Evolutionary conservation across 768 basidiomycete genomes (phyloP), one percentile per base, ranked within the genome.

Genomic region (Suillus cothurnatus): DNA sequence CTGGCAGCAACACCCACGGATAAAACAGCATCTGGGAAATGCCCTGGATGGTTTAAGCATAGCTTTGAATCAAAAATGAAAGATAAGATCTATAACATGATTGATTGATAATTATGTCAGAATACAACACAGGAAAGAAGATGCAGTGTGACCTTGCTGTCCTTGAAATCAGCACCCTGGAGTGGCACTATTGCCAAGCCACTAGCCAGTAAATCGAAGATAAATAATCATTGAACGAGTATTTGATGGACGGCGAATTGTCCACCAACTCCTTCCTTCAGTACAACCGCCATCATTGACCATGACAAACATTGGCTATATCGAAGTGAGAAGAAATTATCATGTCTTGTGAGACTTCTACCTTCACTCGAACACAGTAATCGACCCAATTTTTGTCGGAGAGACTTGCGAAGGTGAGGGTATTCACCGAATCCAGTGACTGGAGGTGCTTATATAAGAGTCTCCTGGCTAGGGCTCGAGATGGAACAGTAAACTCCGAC

Each of bases 241-340:
- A 82, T 73, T 23, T 77, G 73, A 34, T 71, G 74, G 1, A 71
- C 63, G 7, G 66, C 61, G 12, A 71, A 64, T 26, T 63, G 49
- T 50, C 50, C 49, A 26, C 68, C 68, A 1, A 19, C 26, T 57
- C 53, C 68, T 28, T 62, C 61, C 7, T 58, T 49, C 26, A 68
- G 66, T 8, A 72, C 64, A n/a, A 9, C 81, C 84, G 8, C 86
- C 88, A 62, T 88, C 88, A 65, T 85, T 83, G 23, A 80, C 76
- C 75, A 91, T 78, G 34, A 85, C 79, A 63, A 89, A 90, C 88
- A 91, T 88, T 1, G 90, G 89, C 87, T 90, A 65, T 9, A 36
- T 26, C 41, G 17, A 7, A 49, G 2, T 7, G 56, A 38, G 28
- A 47, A 36, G 4, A 47, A 14, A 47, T 58, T 9, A 5, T 7